Conservation (phyloP, 2,329 filamentous ascomycete species). For the Colletotrichum sp. region DNA sequence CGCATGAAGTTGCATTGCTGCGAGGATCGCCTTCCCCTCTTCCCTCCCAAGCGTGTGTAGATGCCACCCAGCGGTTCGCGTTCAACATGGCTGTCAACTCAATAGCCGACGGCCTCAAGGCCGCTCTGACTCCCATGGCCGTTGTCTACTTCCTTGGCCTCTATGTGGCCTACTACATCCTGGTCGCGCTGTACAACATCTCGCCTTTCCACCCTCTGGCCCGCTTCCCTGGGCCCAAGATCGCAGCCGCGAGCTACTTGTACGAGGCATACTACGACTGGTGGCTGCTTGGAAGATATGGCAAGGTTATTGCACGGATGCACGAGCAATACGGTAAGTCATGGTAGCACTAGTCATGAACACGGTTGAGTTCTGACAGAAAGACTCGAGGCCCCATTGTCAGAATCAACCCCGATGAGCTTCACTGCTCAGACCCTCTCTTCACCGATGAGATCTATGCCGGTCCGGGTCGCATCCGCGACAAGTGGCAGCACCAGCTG, state of each 20-base stretch:
- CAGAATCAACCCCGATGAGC: slow-evolving; percentile 42
- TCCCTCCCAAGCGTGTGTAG: neutral
- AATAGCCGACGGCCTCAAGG: neutral
- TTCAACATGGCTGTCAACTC: neutral
- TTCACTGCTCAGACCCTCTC: slow-evolving; percentile 38
- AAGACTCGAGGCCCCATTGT: slow-evolving; percentile 37
- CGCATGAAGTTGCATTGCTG: neutral
- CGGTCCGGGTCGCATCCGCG: slow-evolving; percentile 10
- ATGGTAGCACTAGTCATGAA: neutral
- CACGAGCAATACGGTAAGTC: slow-evolving; percentile 13
- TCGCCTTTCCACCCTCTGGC: slow-evolving; percentile 15
- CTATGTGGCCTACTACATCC: neutral
- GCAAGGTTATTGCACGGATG: slow-evolving; percentile 15
- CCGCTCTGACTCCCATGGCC: neutral
- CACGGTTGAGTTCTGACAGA: neutral
- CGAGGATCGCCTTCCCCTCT: neutral
- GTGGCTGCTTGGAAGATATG: slow-evolving; percentile 7
- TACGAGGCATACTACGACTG: slow-evolving; percentile 19
- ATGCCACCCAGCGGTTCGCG: neutral
- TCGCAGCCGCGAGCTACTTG: slow-evolving; percentile 9
- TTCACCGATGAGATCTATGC: slow-evolving; percentile 44
- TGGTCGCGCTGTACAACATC: slow-evolving; percentile 10
- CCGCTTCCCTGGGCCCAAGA: slow-evolving; percentile 10
- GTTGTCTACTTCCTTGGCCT: slow-evolving; percentile 9
- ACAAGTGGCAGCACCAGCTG: slow-evolving; percentile 27